These are phyloP conservation scores for Ilyonectria sp. DNA, from an alignment of 2,329 filamentous ascomycete species.

Conservation along the genomic window DNA sequence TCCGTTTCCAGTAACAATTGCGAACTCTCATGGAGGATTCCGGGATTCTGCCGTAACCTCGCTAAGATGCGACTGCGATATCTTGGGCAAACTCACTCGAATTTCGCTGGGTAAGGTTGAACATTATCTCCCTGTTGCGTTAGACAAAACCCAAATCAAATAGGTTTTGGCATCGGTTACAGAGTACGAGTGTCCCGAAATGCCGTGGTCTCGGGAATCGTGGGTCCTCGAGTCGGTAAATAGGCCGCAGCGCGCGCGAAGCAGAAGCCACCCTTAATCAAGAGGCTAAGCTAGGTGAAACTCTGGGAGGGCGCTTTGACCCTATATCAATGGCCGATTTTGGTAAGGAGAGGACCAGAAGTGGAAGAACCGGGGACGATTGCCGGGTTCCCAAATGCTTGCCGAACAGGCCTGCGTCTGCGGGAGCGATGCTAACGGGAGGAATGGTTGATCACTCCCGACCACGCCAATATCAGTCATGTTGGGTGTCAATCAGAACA, in stretches of 20 bases:
- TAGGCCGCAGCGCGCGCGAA: constrained; percentile 20
- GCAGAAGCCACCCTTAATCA: constrained; percentile 29
- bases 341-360: constrained; percentile 27
- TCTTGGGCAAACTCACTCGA: background rate
- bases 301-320: constrained; percentile 45
- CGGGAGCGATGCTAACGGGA: constrained; percentile 20
- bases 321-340: constrained; percentile 20
- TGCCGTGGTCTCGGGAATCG: constrained; percentile 3
- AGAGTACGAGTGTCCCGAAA: background rate
- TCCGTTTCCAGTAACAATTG: background rate
- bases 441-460: constrained; percentile 11
- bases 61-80: background rate
- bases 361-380: constrained; percentile 24
- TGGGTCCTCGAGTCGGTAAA: constrained; percentile 9
- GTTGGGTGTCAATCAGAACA: constrained; percentile 2
- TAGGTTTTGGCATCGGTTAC: background rate
- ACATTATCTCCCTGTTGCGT: background rate
- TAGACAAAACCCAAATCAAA: constrained; percentile 5
- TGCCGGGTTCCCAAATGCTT: constrained; percentile 12
- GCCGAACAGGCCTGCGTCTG: constrained; percentile 3
- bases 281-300: constrained; percentile 47
- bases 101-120: background rate
- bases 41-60: background rate
- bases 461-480: background rate
- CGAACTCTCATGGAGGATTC: background rate